Conservation (phyloP, 2,329 filamentous ascomycete species). For the Hortaea werneckii region DNA sequence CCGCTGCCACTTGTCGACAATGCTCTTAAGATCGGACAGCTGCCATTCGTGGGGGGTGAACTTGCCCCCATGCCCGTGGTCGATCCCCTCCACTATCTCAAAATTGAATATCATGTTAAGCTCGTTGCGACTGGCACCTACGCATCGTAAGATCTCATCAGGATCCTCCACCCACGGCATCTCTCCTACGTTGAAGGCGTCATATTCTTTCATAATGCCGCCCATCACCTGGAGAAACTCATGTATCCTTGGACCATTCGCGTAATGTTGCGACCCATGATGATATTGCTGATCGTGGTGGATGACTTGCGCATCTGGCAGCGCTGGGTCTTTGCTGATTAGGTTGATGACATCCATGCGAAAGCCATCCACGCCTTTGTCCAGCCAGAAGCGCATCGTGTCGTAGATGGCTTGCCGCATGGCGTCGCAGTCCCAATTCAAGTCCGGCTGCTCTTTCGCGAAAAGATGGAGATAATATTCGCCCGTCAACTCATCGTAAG, state of each 20-base stretch:
- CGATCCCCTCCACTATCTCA: conserved; percentile 42
- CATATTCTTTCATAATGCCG: conserved; percentile 35
- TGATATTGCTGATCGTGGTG: conserved; percentile 9
- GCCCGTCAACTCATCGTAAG: conserved; percentile 60
- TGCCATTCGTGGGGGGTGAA: conserved; percentile 8
- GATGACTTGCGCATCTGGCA: conserved; percentile 15
- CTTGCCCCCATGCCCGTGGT: conserved; percentile 13
- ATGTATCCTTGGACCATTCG: conserved; percentile 33
- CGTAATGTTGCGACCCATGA: conserved; percentile 8
- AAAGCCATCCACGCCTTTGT: conserved; percentile 50
- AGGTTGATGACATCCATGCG: conserved; percentile 23
- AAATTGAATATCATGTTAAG: conserved; percentile 66
- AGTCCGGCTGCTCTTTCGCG: conserved; percentile 65
- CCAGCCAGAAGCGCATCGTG: conserved; percentile 57
- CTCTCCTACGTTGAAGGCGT: conserved; percentile 43
- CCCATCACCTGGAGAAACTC: conserved; percentile 40
- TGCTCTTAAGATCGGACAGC: conserved; percentile 15
- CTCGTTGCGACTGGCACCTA: conserved; percentile 44
- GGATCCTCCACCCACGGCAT: conserved; percentile 39
- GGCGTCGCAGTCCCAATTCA: conserved; percentile 69
- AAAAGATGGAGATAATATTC: conserved; percentile 75
- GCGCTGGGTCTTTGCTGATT: conserved; percentile 15
- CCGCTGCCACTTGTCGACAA: conserved; percentile 9
- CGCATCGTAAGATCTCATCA: conserved; percentile 41
- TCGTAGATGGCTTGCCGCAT: conserved; percentile 61